Evolutionary conservation across 2,329 filamentous ascomycete genomes (phyloP).

Genomic region (Lasiodiplodia sp.): DNA sequence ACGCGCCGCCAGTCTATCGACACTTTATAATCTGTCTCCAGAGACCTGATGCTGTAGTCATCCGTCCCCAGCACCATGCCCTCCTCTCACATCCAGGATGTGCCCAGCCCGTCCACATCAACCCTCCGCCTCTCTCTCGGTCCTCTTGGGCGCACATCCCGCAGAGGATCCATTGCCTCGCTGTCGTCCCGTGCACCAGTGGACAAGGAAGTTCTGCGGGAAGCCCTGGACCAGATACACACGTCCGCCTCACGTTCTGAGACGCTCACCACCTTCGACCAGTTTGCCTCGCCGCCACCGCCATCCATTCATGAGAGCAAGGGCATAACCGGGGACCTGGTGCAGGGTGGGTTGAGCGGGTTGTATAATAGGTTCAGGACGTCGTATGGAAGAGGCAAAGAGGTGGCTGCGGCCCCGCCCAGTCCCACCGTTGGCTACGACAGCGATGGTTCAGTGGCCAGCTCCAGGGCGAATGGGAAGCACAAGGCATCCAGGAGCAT

Average conservation of each 20-base stretch:
- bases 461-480: slow-evolving; percentile 35
- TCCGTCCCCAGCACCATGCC: slow-evolving; percentile 23
- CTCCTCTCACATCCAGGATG: slow-evolving; percentile 37
- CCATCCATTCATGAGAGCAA: slow-evolving; percentile 70
- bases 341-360: slow-evolving; percentile 87
- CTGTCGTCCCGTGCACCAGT: slow-evolving; percentile 43
- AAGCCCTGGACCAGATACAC: slow-evolving; percentile 80
- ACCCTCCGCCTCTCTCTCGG: slow-evolving; percentile 35
- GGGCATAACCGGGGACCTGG: slow-evolving; percentile 72
- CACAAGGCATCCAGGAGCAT: slow-evolving; percentile 38
- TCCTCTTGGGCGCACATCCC: slow-evolving; percentile 40
- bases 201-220: slow-evolving; percentile 28
- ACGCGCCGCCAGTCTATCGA: slow-evolving; percentile 15
- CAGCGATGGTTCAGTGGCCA: slow-evolving; percentile 38
- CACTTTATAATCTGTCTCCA: slow-evolving; percentile 10
- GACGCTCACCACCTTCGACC: slow-evolving; percentile 90
- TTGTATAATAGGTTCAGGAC: slow-evolving; percentile 86
- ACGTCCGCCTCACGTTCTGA: slow-evolving; percentile 85
- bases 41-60: slow-evolving; percentile 23
- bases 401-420: slow-evolving; percentile 51
- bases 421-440: slow-evolving; percentile 43
- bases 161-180: slow-evolving; percentile 49
- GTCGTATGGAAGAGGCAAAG: slow-evolving; percentile 75
- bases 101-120: slow-evolving; percentile 36
- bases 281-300: slow-evolving; percentile 77